Base-by-base conservation (phyloP, 768 basidiomycete species). In the Pleurotus salmoneostramineus region DNA sequence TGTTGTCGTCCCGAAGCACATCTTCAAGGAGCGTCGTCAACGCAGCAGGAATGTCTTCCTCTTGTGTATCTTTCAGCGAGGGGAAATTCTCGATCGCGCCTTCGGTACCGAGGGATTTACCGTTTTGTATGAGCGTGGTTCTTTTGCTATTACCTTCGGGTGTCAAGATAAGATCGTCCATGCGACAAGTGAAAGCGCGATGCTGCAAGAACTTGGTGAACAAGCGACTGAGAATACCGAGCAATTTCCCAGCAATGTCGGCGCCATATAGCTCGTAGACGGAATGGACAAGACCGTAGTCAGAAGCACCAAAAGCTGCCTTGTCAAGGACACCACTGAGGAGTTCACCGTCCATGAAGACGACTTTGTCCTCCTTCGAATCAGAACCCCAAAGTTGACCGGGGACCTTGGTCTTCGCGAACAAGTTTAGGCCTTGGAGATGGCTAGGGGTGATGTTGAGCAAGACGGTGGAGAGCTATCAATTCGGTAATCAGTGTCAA, bases 131-230 rank as follows among this genome's bases (percentile, higher is more conserved):
- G 48, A 98, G 79, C 40, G 85, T 78, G 48, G 78, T 74, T 61
- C 97, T 83, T 57, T 78, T 79, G 45, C 71, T 68, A 69, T 98
- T 89, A 17, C 93, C 95, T 56, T 86, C 83, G 0, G 84, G 81
- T 5, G 95, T 98, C 50, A 99, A 78, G 52, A 90, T 87, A 44
- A 99, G 79, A 77, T 99, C 97, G 72, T 99, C 97, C 93, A 98
- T 98, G 15, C 97, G 87, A 74, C 97, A 99, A 2, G 95, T 95
- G 74, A 99, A 99, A 0, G 94, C 97, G 43, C 95, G 90, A 65
- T 94, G 92, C 65, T 98, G 96, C 56, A 99, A 79, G 73, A 92
- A 98, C 68, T 97, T 98, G 45, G 97, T 98, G 73, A 99, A 94
- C 34, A 98, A 76, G 56, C 97, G 88, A 68, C 92, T 92, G 59